A percentile compares a stretch with the other conserved stretches of the same genome.
Evolutionary conservation across 495 filamentous ascomycete species (phyloP).

Genomic region (Alectoria sarmentosa): DNA sequence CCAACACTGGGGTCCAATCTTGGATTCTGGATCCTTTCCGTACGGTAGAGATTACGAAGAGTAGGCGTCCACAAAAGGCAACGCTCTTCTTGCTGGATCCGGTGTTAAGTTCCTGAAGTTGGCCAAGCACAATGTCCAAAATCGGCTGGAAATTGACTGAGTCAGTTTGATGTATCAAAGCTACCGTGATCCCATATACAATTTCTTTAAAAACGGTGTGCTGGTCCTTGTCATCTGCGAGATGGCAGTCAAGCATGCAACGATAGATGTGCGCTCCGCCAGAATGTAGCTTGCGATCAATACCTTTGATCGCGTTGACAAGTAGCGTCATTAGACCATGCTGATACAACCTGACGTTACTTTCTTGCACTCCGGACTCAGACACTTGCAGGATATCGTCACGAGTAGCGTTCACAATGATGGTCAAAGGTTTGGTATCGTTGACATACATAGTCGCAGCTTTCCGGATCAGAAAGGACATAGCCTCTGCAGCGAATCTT

Average conservation of each 20-base stretch:
- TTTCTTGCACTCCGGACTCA: conserved; percentile 42
- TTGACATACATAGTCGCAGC: conserved; percentile 67
- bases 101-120: conserved; percentile 31
- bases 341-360: conserved; percentile 52
- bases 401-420: conserved; percentile 61
- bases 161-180: conserved; percentile 73
- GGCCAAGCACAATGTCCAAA: conserved; percentile 49
- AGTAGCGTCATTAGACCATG: conserved; percentile 88
- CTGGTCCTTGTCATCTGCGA: conserved; percentile 38
- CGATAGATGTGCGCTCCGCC: conserved; percentile 63
- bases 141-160: conserved; percentile 55
- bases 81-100: conserved; percentile 34
- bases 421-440: conserved; percentile 56
- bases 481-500: conserved; percentile 86
- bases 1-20: conserved; percentile 62
- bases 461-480: conserved; percentile 90
- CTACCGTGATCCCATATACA: conserved; percentile 65
- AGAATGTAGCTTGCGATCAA: conserved; percentile 74
- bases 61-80: conserved; percentile 48
- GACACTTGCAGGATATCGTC: conserved; percentile 53
- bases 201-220: conserved; percentile 49
- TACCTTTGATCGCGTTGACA: conserved; percentile 77
- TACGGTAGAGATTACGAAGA: conserved; percentile 64
- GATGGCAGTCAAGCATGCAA: conserved; percentile 48
- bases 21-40: conserved; percentile 68